Base-by-base conservation (phyloP, 441 rosid genomes). In the Erysimum cheiri region DNA sequence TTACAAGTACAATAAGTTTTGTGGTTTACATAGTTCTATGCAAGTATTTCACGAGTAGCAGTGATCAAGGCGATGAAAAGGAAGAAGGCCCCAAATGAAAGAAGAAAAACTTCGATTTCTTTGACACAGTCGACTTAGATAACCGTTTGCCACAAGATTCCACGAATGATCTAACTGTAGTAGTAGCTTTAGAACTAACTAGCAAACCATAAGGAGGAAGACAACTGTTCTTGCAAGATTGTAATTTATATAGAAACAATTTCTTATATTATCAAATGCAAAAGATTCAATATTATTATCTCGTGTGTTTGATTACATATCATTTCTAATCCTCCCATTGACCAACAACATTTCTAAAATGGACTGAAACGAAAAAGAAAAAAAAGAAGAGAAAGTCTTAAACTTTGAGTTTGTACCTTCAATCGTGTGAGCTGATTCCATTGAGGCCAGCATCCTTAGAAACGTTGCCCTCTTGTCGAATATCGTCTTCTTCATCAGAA, bases 401-500 rank as follows among this genome's bases (percentile, higher is more conserved):
- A 68, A 61, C 52, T 74, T 62, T 61, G 66, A 47, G 24, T 28
- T 49, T 78, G 72, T 76, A 75, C 83, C 85, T 86, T 54, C 84
- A 85, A 3, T 59, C 65, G 40, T 82, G 87, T 17, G 85, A 80
- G 72, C 68, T 86, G 76, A 66, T 55, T 72, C 89, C 92, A 74
- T 86, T 88, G 35, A 81, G 73, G 61, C 46, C 48, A 75, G 73
- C 31, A 33, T 81, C 85, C 40, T 70, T 69, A 78, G 64, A 77
- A 15, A 24, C 73, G 44, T 48, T 50, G 10, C 69, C 77, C 63
- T 74, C 92, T 70, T 84, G 88, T 57, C 33, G 79, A 56, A 80
- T 73, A 72, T 74, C 88, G 43, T 81, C 77, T 46, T 77, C 92
- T 35, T 86, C 91, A 60, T 91, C 92, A 8, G 98, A 90, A 70